These are phyloP conservation scores for Pugionium cornutum DNA, from an alignment of 345 rosid species.

Conservation along the genomic window DNA sequence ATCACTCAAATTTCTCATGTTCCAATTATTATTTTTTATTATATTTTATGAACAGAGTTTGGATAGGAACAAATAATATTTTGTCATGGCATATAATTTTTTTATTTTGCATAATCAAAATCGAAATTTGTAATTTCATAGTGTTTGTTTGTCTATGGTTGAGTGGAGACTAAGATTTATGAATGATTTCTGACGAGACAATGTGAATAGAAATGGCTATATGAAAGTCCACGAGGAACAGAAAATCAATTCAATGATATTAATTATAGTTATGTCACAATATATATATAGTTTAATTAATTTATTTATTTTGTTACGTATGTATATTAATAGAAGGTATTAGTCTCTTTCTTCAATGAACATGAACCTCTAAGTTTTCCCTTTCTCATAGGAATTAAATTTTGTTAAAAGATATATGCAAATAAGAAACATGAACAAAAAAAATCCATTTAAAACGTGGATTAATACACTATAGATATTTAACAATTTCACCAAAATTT, in stretches of 20 bases:
- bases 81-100: neutral
- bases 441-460: no score
- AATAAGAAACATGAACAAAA: no score
- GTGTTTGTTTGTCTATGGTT: conserved; percentile 5
- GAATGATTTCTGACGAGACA: neutral
- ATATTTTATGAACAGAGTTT: conserved; percentile 1
- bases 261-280: neutral
- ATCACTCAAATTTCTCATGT: conserved; percentile 18
- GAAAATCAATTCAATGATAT: neutral
- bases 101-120: conserved; percentile 9
- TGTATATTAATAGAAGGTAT: no score
- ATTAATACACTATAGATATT: no score
- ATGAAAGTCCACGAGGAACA: conserved; percentile 14
- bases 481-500: no score
- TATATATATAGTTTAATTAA: no score
- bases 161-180: neutral
- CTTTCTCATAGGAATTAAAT: no score
- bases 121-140: neutral
- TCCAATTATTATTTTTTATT: conserved; percentile 20
- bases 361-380: no score
- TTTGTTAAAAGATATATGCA: no score
- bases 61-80: conserved; percentile 15
- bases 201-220: conserved; percentile 10
- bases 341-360: no score
- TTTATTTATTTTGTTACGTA: no score